These are phyloP conservation scores for Mortierella sp. DNA, from an alignment of 371 early-diverging fungal genomes.

Conservation along the genomic window DNA sequence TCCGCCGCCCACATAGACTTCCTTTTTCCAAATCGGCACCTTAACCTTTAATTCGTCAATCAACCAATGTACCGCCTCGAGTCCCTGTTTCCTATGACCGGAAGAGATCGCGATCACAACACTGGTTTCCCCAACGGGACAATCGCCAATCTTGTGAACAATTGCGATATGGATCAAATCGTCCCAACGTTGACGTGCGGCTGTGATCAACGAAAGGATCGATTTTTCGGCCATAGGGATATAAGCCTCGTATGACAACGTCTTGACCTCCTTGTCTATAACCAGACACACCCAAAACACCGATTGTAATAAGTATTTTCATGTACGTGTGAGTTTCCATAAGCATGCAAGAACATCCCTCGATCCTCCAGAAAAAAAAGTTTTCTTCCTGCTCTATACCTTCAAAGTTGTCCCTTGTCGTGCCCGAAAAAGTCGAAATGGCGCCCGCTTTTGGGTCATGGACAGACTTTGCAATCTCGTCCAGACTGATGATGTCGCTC, in stretches of 20 bases:
- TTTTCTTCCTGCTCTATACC: slow-evolving; percentile 57
- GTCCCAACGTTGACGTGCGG: slow-evolving; percentile 74
- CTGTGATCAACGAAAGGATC: slow-evolving; percentile 63
- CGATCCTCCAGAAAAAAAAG: not conserved
- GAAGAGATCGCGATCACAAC: slow-evolving; percentile 85
- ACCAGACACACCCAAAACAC: no score
- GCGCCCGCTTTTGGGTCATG: slow-evolving; percentile 82
- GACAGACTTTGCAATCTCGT: slow-evolving; percentile 63
- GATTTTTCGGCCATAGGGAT: slow-evolving; percentile 82
- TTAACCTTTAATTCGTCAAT: slow-evolving; percentile 86
- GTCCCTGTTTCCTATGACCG: slow-evolving; percentile 80
- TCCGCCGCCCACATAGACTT: slow-evolving; percentile 80
- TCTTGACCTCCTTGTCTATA: slow-evolving; percentile 77
- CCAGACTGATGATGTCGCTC: slow-evolving; percentile 58
- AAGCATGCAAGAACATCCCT: not conserved
- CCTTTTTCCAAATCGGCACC: slow-evolving; percentile 94
- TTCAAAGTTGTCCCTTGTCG: slow-evolving; percentile 84
- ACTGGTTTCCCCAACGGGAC: slow-evolving; percentile 83
- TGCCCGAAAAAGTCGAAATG: slow-evolving; percentile 86
- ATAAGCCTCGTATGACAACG: slow-evolving; percentile 87
- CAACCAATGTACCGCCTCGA: slow-evolving; percentile 81
- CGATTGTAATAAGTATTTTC: not conserved
- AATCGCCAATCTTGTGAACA: slow-evolving; percentile 80
- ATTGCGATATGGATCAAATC: slow-evolving; percentile 73
- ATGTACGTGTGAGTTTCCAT: not conserved